Percentiles rank a stretch among this genome's conserved stretches.
These are phyloP conservation scores for Penicillium roqueforti DNA, from an alignment of 495 filamentous ascomycete genomes.

Conservation along the genomic window DNA sequence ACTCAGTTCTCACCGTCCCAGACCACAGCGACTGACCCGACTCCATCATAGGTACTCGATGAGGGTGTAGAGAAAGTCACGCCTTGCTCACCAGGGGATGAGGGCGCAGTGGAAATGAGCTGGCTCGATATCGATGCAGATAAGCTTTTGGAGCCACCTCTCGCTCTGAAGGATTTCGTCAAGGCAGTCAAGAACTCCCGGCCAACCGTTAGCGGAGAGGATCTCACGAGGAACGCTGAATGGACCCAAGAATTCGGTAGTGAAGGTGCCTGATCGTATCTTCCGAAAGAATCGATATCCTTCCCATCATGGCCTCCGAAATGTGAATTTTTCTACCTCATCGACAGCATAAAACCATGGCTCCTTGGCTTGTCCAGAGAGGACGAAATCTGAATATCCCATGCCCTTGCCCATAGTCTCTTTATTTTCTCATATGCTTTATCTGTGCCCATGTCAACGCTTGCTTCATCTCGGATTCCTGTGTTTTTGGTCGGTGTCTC, in stretches of 20 bases:
- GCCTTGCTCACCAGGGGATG: slow-evolving; percentile 90
- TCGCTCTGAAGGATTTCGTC: slow-evolving; percentile 88
- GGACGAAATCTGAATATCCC: background rate
- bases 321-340: background rate
- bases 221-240: slow-evolving; percentile 78
- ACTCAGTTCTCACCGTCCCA: slow-evolving; percentile 2
- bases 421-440: background rate
- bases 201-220: slow-evolving; percentile 83
- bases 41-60: slow-evolving; percentile 54
- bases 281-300: background rate
- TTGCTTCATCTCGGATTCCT: background rate
- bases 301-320: background rate
- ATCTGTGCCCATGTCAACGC: slow-evolving; percentile 1
- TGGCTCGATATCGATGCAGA: slow-evolving; percentile 87
- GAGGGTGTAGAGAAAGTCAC: slow-evolving; percentile 77
- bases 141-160: slow-evolving; percentile 75
- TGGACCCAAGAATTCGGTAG: slow-evolving; percentile 98
- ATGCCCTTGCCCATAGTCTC: background rate
- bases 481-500: background rate
- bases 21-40: slow-evolving; percentile 1
- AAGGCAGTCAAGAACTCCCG: slow-evolving; percentile 82
- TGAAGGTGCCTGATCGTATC: slow-evolving; percentile 59
- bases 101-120: slow-evolving; percentile 80
- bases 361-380: background rate
- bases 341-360: background rate